Base-by-base conservation (phyloP, 192 early-diverging fungal genomes). In the Dissophora ornata region DNA sequence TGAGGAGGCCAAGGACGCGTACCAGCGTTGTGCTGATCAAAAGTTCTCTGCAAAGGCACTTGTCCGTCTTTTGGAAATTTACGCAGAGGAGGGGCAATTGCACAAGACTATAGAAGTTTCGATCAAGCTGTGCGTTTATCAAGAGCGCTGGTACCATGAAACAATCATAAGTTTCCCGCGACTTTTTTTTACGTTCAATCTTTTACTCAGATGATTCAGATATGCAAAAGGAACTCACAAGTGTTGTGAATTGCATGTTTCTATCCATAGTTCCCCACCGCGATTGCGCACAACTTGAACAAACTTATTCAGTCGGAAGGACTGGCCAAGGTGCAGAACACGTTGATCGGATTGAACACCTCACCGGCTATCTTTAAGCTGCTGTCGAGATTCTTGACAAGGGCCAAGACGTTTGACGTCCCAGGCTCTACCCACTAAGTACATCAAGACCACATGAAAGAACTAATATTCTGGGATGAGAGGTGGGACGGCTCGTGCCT, bases 31-130 rank as follows among this genome's bases (percentile, higher is more conserved):
- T 34, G 84, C 95, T 32, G 91, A 93, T 22, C 93, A 96, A 67
- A 94, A 94, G 77, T 95, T 97, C 71, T 97, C 95, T 8, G 89
- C 92, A 32, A 95, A 94, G 67, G 89, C 98, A n/a, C 91, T 91
- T 87, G 86, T 94, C 63, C 88, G 86, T 51, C 79, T 99, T 32
- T 81, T 98, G 58, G 92, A 94, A 42, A 89, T 85, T 40, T 90
- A 94, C 59, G 84, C 92, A 0, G 85, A 88, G 4, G 94, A 97
- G 61, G 91, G 91, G 16, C 87, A 97, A 60, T 83, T 96, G 30
- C 86, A 91, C 57, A 86, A 87, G 57, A 92, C 95, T 18, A 83
- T 98, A 61, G 82, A 88, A 47, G 91, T 90, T 4, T 89, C 91
- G 24, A 93, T 92, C 44, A 92, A 92, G 82, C 82, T 98, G 55